A percentile compares a stretch with the other conserved stretches of the same genome.
phyloP scores from a whole-genome alignment of 2,329 filamentous ascomycete genomes.

The Zalaria sp. region DNA sequence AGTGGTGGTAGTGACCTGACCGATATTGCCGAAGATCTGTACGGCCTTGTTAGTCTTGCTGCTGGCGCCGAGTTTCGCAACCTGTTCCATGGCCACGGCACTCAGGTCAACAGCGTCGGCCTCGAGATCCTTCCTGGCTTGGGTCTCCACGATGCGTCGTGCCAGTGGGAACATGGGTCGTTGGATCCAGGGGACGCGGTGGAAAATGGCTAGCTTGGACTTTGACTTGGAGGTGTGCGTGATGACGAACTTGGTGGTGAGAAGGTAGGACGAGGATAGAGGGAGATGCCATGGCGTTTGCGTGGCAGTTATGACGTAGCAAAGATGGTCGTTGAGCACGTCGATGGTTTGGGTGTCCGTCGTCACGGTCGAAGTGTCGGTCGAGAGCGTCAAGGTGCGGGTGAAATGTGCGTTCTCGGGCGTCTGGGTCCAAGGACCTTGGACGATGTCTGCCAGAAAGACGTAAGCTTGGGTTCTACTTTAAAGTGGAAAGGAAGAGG shows the following conservation, averaged over 20 bases:
- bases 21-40: conserved; percentile 64
- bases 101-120: conserved; percentile 61
- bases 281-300: conserved; percentile 73
- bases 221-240: conserved; percentile 85
- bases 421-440: conserved; percentile 67
- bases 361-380: conserved; percentile 27
- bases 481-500: too few species aligned
- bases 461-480: too few species aligned
- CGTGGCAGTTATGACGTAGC: conserved; percentile 52
- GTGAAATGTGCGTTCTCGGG: conserved; percentile 41
- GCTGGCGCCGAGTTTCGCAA: conserved; percentile 58
- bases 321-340: conserved; percentile 40
- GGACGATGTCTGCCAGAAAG: conserved; percentile 47
- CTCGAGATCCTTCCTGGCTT: conserved; percentile 61
- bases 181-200: conserved; percentile 74
- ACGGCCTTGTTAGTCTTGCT: conserved; percentile 65
- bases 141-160: conserved; percentile 43
- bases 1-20: conserved; percentile 51
- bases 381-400: conserved; percentile 50
- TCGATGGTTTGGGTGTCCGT: conserved; percentile 81
- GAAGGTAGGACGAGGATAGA: conserved; percentile 60
- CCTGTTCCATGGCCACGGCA: conserved; percentile 64
- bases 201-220: conserved; percentile 81
- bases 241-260: conserved; percentile 84
- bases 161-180: conserved; percentile 23